These are phyloP conservation scores for Cercospora sp. DNA, from an alignment of 2,329 filamentous ascomycete species.

Conservation along the genomic window DNA sequence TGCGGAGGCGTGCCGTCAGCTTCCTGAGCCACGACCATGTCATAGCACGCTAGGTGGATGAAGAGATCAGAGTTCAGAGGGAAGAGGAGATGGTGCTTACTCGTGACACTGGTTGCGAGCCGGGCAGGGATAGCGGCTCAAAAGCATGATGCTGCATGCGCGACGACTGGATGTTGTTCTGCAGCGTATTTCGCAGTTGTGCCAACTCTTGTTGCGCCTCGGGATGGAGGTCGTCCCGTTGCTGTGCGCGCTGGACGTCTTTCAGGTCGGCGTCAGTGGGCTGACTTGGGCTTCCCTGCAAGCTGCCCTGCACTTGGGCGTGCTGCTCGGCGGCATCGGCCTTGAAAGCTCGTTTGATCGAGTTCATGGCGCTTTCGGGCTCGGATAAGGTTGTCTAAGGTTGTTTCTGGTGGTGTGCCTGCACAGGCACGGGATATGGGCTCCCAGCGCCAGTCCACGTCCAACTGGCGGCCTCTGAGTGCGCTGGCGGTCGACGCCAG, in stretches of 20 bases:
- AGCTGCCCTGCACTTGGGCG: conserved; percentile 14
- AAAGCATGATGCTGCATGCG: conserved; percentile 85
- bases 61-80: neutral
- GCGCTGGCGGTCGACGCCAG: neutral
- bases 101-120: conserved; percentile 78
- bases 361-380: conserved; percentile 14
- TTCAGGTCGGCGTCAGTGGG: conserved; percentile 6
- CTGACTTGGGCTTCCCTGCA: conserved; percentile 14
- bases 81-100: conserved; percentile 55
- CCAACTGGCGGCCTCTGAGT: neutral
- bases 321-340: conserved; percentile 14
- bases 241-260: conserved; percentile 18
- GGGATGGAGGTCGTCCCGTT: conserved; percentile 35
- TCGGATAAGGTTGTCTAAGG: conserved; percentile 10
- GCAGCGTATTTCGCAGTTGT: conserved; percentile 69
- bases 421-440: neutral
- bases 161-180: conserved; percentile 75
- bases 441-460: neutral
- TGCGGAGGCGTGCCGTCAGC: conserved; percentile 27
- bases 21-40: conserved; percentile 24
- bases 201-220: conserved; percentile 57
- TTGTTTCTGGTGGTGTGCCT: neutral
- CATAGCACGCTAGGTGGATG: conserved; percentile 8
- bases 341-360: conserved; percentile 25
- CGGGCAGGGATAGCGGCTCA: conserved; percentile 84